These are phyloP conservation scores for Dacryopinax primogenitus DNA, from an alignment of 768 basidiomycete genomes.

Conservation along the genomic window DNA sequence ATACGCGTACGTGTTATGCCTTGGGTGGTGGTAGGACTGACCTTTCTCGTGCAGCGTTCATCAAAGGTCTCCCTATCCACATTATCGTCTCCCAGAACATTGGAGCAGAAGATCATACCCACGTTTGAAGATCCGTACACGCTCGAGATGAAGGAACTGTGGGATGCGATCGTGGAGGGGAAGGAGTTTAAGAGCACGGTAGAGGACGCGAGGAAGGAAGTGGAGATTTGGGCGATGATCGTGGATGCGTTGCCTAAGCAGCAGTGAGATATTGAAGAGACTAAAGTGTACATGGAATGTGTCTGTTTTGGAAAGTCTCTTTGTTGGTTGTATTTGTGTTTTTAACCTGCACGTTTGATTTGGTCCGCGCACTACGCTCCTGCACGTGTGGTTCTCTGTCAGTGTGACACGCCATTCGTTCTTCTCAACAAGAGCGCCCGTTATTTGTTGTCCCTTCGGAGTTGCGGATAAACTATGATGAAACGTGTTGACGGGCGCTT, in stretches of 20 bases:
- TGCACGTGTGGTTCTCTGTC: too few species aligned
- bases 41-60: conserved; percentile 17
- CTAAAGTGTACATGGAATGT: neutral
- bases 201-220: conserved; percentile 22
- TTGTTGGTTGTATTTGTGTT: neutral
- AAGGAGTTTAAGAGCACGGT: conserved; percentile 20
- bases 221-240: conserved; percentile 21
- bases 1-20: conserved; percentile 15
- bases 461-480: neutral
- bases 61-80: conserved; percentile 25
- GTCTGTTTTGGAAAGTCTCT: neutral
- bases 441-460: neutral
- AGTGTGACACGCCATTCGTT: too few species aligned
- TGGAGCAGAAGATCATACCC: conserved; percentile 20
- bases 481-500: neutral
- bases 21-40: neutral
- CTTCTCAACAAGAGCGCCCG: too few species aligned
- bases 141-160: conserved; percentile 20
- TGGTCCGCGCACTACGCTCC: too few species aligned
- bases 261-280: neutral
- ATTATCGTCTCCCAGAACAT: conserved; percentile 17
- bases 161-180: conserved; percentile 18
- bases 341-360: neutral
- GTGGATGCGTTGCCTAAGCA: conserved; percentile 19
- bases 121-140: conserved; percentile 24